Base-by-base conservation (phyloP, 495 filamentous ascomycete species). In the Hypomontagnella submonticulosa region DNA sequence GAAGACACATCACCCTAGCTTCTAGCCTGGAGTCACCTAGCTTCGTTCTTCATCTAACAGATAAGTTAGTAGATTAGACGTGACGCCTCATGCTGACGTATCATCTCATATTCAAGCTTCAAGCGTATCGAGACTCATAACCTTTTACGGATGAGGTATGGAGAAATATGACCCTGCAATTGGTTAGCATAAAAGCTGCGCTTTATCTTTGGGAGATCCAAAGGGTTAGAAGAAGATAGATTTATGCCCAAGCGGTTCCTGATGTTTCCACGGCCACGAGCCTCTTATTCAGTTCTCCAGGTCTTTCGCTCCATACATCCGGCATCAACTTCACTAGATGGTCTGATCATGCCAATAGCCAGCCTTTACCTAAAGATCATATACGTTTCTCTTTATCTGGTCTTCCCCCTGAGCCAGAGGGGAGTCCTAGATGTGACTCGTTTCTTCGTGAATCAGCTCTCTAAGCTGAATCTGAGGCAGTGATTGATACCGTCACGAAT, bases 291-390 rank as follows among this genome's bases (percentile, higher is more conserved):
- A 1, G 67, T 33, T 16, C 66, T 65, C 71, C 71, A 75, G 19
- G 74, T 74, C n/a, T 66, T 66, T 34, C 73, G 71, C 66, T 72
- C 63, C 0, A 68, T 34, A 71, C 71, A 75, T 11, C 56, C 54
- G 38, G 59, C 60, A 42, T 61, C 58, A 11, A 73, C 34, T 13
- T n/a, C 40, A 55, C 61, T 16, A n/a, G 7, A 16, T 11, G 34
- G 56, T 63, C 11, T 18, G 32, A 15, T 57, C 20, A 13, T 52
- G 41, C 10, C 43, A 53, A n/a, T 12, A 43, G 37, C 32, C n/a
- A n/a, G n/a, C n/a, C n/a, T n/a, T n/a, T n/a, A n/a, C n/a, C n/a
- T n/a, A n/a, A n/a, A n/a, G n/a, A n/a, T n/a, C n/a, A n/a, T n/a
- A n/a, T n/a, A n/a, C n/a, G n/a, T n/a, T n/a, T n/a, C 10, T 19